phyloP scores from a whole-genome alignment of 2,329 filamentous ascomycete genomes.

The Clathrospora elynae region DNA sequence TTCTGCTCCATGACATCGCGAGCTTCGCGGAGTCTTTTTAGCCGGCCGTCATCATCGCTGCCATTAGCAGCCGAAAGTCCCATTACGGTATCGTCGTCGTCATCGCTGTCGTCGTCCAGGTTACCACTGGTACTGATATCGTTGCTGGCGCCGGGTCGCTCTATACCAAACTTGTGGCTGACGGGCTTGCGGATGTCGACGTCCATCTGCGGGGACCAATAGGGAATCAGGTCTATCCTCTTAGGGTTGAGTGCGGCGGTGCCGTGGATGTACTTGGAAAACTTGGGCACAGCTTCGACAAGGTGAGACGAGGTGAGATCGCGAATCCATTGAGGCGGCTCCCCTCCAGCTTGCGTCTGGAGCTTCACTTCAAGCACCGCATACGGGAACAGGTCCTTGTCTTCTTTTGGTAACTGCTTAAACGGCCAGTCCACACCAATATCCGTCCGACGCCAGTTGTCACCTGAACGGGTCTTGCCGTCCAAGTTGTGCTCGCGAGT shows the following conservation, averaged over 20 bases:
- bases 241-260: conserved; percentile 84
- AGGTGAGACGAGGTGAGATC: conserved; percentile 91
- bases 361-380: conserved; percentile 96
- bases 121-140: conserved; percentile 79
- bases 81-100: conserved; percentile 58
- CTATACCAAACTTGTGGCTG: conserved; percentile 88
- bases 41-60: conserved; percentile 51
- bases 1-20: conserved; percentile 58
- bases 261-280: conserved; percentile 98
- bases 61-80: conserved; percentile 34
- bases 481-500: conserved; percentile 93
- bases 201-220: conserved; percentile 99
- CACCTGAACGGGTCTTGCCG: conserved; percentile 72
- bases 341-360: conserved; percentile 92
- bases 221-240: conserved; percentile 87
- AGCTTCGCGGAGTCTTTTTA: conserved; percentile 56
- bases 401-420: conserved; percentile 79
- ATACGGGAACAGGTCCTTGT: conserved; percentile 92
- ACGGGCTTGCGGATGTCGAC: conserved; percentile 94
- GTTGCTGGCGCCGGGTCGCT: conserved; percentile 74
- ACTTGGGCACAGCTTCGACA: conserved; percentile 98
- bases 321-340: conserved; percentile 94
- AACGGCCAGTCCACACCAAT: conserved; percentile 97
- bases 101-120: conserved; percentile 75
- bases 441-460: conserved; percentile 96